Evolutionary conservation across 2,329 filamentous ascomycete genomes (phyloP).

Genomic region (Pyrenophora seminiperda): DNA sequence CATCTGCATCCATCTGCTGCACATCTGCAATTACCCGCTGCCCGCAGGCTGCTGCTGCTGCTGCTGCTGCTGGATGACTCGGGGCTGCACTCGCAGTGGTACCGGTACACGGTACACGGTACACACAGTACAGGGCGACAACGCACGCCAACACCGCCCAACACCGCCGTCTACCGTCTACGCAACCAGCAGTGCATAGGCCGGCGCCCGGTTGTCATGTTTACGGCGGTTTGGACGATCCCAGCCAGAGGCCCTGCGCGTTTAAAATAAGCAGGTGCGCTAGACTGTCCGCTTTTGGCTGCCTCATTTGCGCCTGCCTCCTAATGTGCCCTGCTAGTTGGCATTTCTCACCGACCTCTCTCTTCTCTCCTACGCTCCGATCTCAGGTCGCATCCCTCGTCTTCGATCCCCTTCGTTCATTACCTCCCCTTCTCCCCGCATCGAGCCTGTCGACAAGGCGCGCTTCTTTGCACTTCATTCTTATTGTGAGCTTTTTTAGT

Average conservation of each 20-base stretch:
- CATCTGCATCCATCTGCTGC: too few species aligned
- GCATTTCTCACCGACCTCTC: constrained; percentile 38
- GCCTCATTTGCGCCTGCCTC: constrained; percentile 45
- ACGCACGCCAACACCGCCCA: constrained; percentile 24
- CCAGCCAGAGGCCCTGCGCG: constrained; percentile 31
- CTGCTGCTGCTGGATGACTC: constrained; percentile 5
- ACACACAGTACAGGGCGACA: constrained; percentile 2
- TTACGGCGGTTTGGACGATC: constrained; percentile 21
- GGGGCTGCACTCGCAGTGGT: constrained; percentile 6
- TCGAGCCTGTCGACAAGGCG: constrained; percentile 37
- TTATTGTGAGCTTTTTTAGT: constrained; percentile 49
- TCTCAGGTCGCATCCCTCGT: constrained; percentile 38
- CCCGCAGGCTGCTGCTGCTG: too few species aligned
- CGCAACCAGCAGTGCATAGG: constrained; percentile 22
- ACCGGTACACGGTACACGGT: too few species aligned
- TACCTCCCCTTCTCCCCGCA: constrained; percentile 43
- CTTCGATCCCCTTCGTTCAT: constrained; percentile 44
- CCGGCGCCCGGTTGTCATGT: constrained; percentile 16
- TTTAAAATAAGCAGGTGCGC: constrained; percentile 37
- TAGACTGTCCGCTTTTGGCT: constrained; percentile 29
- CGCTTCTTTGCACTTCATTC: constrained; percentile 46
- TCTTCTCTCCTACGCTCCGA: constrained; percentile 34
- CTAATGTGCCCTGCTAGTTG: constrained; percentile 40
- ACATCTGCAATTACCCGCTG: constrained; percentile 18
- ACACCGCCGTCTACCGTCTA: constrained; percentile 27